Evolutionary conservation across 2,329 filamentous ascomycete species (phyloP).

Genomic region (Nothopassalora personata): DNA sequence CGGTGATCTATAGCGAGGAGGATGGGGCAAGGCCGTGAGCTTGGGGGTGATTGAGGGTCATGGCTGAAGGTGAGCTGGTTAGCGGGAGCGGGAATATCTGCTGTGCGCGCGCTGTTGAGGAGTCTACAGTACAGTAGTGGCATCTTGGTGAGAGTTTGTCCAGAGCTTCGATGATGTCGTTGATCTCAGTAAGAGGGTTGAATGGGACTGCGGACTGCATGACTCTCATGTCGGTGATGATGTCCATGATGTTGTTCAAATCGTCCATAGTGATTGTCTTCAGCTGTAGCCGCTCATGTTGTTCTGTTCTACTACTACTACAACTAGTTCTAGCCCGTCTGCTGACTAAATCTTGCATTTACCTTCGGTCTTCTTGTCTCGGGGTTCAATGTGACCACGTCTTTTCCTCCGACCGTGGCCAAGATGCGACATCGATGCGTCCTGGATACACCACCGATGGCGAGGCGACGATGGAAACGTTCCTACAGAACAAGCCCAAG

Average conservation of each 20-base stretch:
- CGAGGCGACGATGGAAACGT: slow-evolving; percentile 10
- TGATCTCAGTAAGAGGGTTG: too few species aligned
- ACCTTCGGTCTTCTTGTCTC: background rate
- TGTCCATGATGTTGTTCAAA: slow-evolving; percentile 32
- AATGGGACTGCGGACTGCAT: slow-evolving; percentile 42
- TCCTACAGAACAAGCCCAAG: slow-evolving; percentile 12
- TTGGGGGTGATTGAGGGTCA: too few species aligned
- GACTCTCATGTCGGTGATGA: slow-evolving; percentile 56
- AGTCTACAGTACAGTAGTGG: too few species aligned
- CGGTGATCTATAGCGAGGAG: too few species aligned
- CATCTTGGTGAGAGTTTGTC: too few species aligned
- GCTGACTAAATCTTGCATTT: background rate
- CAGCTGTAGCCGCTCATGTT: slow-evolving; percentile 17
- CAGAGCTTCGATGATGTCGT: too few species aligned
- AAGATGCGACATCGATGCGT: background rate
- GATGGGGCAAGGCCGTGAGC: too few species aligned
- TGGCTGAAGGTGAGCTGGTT: too few species aligned
- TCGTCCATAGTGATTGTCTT: slow-evolving; percentile 19
- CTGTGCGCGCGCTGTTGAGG: too few species aligned
- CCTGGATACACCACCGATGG: background rate
- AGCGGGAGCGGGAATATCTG: too few species aligned
- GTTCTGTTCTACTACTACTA: too few species aligned
- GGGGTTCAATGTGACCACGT: background rate
- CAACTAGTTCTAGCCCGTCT: too few species aligned
- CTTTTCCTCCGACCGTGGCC: background rate